phyloP scores from a whole-genome alignment of 345 rosid genomes.

The Camelina hispida region DNA sequence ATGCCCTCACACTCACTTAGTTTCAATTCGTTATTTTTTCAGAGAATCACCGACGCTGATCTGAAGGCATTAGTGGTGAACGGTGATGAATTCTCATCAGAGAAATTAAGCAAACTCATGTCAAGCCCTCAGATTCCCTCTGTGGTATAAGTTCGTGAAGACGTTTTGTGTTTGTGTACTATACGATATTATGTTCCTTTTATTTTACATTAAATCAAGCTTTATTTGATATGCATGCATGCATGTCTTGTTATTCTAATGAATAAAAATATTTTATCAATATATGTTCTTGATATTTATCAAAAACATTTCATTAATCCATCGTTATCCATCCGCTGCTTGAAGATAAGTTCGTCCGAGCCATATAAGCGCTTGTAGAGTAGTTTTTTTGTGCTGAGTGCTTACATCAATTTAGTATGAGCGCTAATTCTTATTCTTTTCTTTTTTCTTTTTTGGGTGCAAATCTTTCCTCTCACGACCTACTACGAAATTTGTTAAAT shows the following conservation, averaged over 20 bases:
- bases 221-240: neutral
- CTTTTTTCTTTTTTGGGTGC: too few species aligned
- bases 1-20: neutral
- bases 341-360: too few species aligned
- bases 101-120: neutral
- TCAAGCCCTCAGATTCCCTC: constrained; percentile 25
- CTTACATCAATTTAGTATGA: too few species aligned
- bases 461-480: neutral
- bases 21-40: neutral
- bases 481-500: neutral
- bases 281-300: neutral
- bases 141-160: constrained; percentile 15
- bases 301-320: neutral
- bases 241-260: neutral
- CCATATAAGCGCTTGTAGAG: too few species aligned
- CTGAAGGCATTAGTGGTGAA: constrained; percentile 21
- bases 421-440: neutral
- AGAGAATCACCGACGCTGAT: constrained; percentile 43
- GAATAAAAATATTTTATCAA: too few species aligned
- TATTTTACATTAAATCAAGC: neutral
- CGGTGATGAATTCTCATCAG: constrained; percentile 18
- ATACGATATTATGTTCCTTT: neutral
- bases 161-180: neutral
- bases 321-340: too few species aligned
- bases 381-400: too few species aligned